Evolutionary conservation across 176 grass and related monocot species (phyloP), one percentile per base, ranked within the genome.

Genomic region (Oryza meridionalis): DNA sequence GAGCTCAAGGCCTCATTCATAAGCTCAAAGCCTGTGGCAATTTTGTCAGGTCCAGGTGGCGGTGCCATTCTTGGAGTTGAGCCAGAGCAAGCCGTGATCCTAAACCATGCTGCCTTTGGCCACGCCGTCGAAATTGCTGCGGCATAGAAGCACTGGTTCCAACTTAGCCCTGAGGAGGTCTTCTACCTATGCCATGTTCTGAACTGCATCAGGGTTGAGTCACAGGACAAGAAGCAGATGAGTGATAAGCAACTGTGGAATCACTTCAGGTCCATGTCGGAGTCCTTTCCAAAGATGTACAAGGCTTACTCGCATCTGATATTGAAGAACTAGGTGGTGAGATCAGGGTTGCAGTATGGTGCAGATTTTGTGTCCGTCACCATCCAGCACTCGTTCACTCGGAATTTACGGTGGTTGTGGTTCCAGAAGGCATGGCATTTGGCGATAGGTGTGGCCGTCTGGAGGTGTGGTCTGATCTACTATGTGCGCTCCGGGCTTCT

Each of bases 301-400:
- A 97, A 19, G 77, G 94, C 90, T 4, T 93, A 93, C 29, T 61
- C 64, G 11, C 84, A 97, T 85, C 81, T 94, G 13, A 84, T 90
- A 6, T 25, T 50, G 0, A 97, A 94, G 82, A 94, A 94, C 38
- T 97, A 90, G 94, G 92, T 94, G 16, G 90, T 94, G 1, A 76
- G 59, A 46, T 79, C 74, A 0, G 92, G 92, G 1, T 70, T 87
- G 22, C 89, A 88, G 84, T 94, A 97, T 40, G 92, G 92, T 3
- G 70, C 82, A 3, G 84, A 97, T 76, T 94, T 88, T 31, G 85
- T 94, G 10, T 92, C 69, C 70, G 88, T 25, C 94, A 94, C 47
- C 94, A 97, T 38, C 90, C 92, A 1, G 85, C 86, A 8, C 71
- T 97, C 1, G 74, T 97, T 15, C 94, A 92, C 51, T 92, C 94